phyloP scores from a whole-genome alignment of 1,139 yeast species.

The Nakaseomyces delphensis region DNA sequence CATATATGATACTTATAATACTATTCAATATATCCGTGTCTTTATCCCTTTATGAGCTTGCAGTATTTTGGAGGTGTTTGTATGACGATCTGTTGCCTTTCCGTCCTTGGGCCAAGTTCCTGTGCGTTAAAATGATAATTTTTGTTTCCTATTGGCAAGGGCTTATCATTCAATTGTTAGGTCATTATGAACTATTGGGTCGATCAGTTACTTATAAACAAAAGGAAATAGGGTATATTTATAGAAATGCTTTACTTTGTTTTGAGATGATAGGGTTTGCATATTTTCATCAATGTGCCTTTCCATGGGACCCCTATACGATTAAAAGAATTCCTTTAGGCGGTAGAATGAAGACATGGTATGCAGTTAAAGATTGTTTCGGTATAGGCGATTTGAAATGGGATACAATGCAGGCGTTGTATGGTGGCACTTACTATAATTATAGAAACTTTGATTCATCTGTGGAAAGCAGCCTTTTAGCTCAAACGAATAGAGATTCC shows the following conservation, averaged over 20 bases:
- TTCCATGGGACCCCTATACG: constrained; percentile 67
- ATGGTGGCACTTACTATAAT: constrained; percentile 57
- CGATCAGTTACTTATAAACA: constrained; percentile 27
- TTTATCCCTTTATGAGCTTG: constrained; percentile 72
- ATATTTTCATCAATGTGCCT: constrained; percentile 78
- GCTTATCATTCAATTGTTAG: constrained; percentile 53
- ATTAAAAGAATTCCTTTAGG: constrained; percentile 51
- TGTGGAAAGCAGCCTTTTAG: constrained; percentile 1
- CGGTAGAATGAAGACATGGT: constrained; percentile 50
- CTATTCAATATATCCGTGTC: constrained; percentile 76
- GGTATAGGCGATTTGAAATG: constrained; percentile 66
- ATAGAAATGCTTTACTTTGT: constrained; percentile 75
- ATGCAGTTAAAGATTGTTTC: constrained; percentile 68
- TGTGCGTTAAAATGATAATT: constrained; percentile 85
- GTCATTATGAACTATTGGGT: constrained; percentile 44
- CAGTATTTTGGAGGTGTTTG: constrained; percentile 85
- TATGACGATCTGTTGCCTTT: constrained; percentile 68
- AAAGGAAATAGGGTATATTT: constrained; percentile 40
- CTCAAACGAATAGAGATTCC: constrained; percentile 40
- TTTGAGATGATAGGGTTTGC: constrained; percentile 83
- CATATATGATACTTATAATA: constrained; percentile 38
- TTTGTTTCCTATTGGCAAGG: constrained; percentile 99
- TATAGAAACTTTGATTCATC: constrained; percentile 65
- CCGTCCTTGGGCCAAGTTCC: constrained; percentile 84
- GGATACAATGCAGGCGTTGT: constrained; percentile 69